Evolutionary conservation across 352 stramenopile species (phyloP).

Genomic region (Pythium oligandrum): DNA sequence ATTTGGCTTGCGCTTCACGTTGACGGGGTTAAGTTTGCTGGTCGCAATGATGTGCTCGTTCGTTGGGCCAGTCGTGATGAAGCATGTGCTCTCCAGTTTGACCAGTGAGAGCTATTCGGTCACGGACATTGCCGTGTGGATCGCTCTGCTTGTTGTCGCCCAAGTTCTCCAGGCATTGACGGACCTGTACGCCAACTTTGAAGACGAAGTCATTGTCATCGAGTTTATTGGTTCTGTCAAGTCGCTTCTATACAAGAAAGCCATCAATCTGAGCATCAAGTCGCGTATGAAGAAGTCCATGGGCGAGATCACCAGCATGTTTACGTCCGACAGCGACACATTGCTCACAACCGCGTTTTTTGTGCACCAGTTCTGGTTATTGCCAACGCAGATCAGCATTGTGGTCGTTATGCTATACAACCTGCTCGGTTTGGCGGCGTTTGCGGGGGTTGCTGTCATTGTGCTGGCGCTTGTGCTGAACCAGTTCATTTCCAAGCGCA

Average conservation of each 20-base stretch:
- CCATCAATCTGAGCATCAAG: conserved; percentile 28
- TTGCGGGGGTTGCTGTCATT: conserved; percentile 40
- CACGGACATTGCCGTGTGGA: conserved; percentile 19
- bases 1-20: conserved; percentile 25
- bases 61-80: conserved; percentile 29
- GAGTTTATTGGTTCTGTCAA: conserved; percentile 42
- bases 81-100: conserved; percentile 27
- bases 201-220: conserved; percentile 39
- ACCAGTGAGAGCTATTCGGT: conserved; percentile 17
- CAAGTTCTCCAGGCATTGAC: conserved; percentile 39
- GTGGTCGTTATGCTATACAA: conserved; percentile 42
- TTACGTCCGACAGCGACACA: conserved; percentile 33
- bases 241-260: conserved; percentile 41
- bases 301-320: conserved; percentile 46
- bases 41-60: conserved; percentile 36
- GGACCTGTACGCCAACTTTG: conserved; percentile 34
- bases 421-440: conserved; percentile 29
- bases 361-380: conserved; percentile 56
- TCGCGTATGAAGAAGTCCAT: conserved; percentile 31
- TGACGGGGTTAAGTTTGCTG: conserved; percentile 32
- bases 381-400: conserved; percentile 40
- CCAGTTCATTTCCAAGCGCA: conserved; percentile 25
- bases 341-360: conserved; percentile 31
- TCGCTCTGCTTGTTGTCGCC: conserved; percentile 30
- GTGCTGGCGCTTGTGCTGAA: conserved; percentile 29